These are phyloP conservation scores for Aspergillus intermedius DNA, from an alignment of 2,329 filamentous ascomycete genomes.

Conservation along the genomic window DNA sequence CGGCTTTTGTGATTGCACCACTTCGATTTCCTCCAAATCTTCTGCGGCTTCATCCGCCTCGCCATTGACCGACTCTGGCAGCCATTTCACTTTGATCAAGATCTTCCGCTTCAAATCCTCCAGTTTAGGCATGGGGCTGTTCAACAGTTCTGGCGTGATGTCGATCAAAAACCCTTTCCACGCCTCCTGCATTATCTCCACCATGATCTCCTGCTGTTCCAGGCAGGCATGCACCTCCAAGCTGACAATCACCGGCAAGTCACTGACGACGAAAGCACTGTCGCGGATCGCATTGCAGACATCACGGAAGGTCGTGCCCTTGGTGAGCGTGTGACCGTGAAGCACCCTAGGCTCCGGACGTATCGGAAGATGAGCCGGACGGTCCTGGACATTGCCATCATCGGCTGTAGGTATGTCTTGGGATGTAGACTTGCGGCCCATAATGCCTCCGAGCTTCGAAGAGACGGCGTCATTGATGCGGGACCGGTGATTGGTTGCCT, in stretches of 20 bases:
- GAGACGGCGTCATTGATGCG: constrained; percentile 12
- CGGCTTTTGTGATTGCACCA: not conserved
- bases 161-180: constrained; percentile 73
- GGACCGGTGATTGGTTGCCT: constrained; percentile 5
- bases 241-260: constrained; percentile 82
- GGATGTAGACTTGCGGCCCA: constrained; percentile 11
- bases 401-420: not conserved
- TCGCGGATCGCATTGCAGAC: constrained; percentile 77
- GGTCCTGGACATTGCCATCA: not conserved
- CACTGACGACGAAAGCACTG: constrained; percentile 67
- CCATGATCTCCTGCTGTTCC: constrained; percentile 86
- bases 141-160: constrained; percentile 50
- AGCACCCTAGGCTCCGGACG: constrained; percentile 69
- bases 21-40: constrained; percentile 7
- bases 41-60: constrained; percentile 18
- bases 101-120: constrained; percentile 72
- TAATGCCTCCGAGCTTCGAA: constrained; percentile 17
- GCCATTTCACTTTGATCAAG: constrained; percentile 70
- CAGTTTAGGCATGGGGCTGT: constrained; percentile 58
- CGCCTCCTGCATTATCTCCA: constrained; percentile 83
- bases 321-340: constrained; percentile 81
- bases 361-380: constrained; percentile 5
- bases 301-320: constrained; percentile 76
- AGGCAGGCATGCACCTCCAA: constrained; percentile 80
- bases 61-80: constrained; percentile 40